Base-by-base conservation (phyloP, 352 stramenopile genomes). In the Phytopythium vexans region DNA sequence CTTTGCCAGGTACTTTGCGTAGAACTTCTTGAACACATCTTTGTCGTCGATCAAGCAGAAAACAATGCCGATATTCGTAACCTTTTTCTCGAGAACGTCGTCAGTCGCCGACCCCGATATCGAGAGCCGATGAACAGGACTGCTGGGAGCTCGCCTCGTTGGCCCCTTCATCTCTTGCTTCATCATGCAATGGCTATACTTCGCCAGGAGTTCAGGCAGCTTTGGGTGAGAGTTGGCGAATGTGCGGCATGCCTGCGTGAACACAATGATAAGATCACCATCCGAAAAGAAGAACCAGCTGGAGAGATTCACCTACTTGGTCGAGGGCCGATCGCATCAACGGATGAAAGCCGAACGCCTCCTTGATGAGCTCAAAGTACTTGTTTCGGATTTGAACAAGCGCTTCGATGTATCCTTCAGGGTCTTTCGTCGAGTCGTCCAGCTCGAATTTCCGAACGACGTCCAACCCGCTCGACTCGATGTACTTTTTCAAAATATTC, bases 41-140 rank as follows among this genome's bases (percentile, higher is more conserved):
- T 94, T 94, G 71, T 94, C 85, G 34, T 94, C 82, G 44, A 94
- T 88, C n/a, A 94, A 66, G 48, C 82, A 92, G 54, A 94, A 94
- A 16, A 94, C 85, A 36, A 93, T 72, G 10, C 82, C 73, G 27
- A 93, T 84, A 38, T 84, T 86, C 45, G 91, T 78, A 44, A 94
- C 88, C 60, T 90, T 92, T 36, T 76, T 72, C 43, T 94, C 85
- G 34, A 93, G 52, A 21, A 53, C 76, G 33, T 87, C 82, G 40
- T 88, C 82, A 34, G 73, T 66, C 15, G 71, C 40, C 6, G 46
- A 45, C 21, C 35, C 44, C 12, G 52, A 59, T 3, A 15, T 32
- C n/a, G 48, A 27, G 12, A 41, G 50, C n/a, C 57, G 60, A 14
- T 34, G 36, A 8, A 14, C 12, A n/a, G 48, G 27, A 27, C 37